phyloP scores from a whole-genome alignment of 2,329 filamentous ascomycete species.

The Didymella segeticola region DNA sequence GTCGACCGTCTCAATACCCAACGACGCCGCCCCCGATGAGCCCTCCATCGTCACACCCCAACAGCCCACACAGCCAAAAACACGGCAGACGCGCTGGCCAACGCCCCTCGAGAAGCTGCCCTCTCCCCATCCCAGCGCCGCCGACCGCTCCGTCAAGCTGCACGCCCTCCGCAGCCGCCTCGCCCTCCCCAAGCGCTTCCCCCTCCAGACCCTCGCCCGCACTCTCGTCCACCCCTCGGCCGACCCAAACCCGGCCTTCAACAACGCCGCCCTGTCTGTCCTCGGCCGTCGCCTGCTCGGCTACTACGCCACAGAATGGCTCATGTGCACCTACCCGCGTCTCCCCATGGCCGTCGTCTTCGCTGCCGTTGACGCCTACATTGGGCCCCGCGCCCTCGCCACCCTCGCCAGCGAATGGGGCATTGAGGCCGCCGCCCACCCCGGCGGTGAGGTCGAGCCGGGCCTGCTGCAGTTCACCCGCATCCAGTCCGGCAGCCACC shows the following conservation, averaged over 20 bases:
- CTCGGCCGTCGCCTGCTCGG: conserved; percentile 83
- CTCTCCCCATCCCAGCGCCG: conserved; percentile 73
- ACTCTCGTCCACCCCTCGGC: conserved; percentile 86
- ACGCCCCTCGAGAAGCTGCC: conserved; percentile 60
- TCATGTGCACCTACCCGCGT: conserved; percentile 88
- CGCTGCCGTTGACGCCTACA: conserved; percentile 83
- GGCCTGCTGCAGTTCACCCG: conserved; percentile 82
- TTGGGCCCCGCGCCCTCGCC: conserved; percentile 75
- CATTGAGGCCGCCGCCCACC: conserved; percentile 83
- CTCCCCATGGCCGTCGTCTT: conserved; percentile 88
- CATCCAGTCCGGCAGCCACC: conserved; percentile 39
- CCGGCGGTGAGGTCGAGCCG: conserved; percentile 89
- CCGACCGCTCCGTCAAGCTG: conserved; percentile 82
- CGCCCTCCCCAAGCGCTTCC: conserved; percentile 79
- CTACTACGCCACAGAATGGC: conserved; percentile 87
- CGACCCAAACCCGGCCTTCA: conserved; percentile 79
- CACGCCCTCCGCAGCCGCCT: conserved; percentile 91
- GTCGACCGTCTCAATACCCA: conserved; percentile 6
- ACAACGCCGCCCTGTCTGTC: conserved; percentile 83
- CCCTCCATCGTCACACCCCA: neutral
- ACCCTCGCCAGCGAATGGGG: conserved; percentile 86
- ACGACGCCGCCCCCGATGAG: conserved; percentile 6
- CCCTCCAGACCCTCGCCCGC: conserved; percentile 83
- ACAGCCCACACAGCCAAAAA: neutral
- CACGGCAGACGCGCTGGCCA: conserved; percentile 7